Evolutionary conservation across 1,284 basidiomycete genomes (phyloP).

Genomic region (Irpex sp.): DNA sequence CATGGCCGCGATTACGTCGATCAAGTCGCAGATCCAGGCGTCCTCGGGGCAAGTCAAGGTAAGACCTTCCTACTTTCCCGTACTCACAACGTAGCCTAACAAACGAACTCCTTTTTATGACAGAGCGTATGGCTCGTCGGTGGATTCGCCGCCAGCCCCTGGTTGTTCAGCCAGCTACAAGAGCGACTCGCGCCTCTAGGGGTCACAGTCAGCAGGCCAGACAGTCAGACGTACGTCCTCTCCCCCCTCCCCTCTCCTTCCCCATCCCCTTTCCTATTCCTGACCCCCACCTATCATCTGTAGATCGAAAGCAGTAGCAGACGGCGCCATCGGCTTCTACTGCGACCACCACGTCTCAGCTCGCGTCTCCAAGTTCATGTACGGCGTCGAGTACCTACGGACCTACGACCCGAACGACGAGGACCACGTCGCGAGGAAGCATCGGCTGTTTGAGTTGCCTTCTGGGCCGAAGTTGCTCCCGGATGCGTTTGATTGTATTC

Average conservation of each 20-base stretch:
- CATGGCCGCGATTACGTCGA: constrained; percentile 64
- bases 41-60: constrained; percentile 66
- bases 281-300: not conserved
- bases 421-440: constrained; percentile 60
- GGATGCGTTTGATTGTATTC: constrained; percentile 77
- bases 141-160: constrained; percentile 76
- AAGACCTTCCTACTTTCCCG: too few relatives aligned
- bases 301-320: constrained; percentile 78
- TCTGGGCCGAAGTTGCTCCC: constrained; percentile 70
- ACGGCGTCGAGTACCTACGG: constrained; percentile 73
- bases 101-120: too few relatives aligned
- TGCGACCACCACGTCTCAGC: constrained; percentile 78
- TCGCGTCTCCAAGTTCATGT: constrained; percentile 74
- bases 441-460: constrained; percentile 67
- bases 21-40: constrained; percentile 63
- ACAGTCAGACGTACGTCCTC: constrained; percentile 63
- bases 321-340: constrained; percentile 78
- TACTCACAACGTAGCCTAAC: too few relatives aligned
- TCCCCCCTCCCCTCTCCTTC: constrained; percentile 1
- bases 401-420: constrained; percentile 61
- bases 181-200: constrained; percentile 52
- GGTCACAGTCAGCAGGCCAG: constrained; percentile 66
- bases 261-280: not conserved
- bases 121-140: constrained; percentile 76
- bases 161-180: constrained; percentile 72